phyloP scores from a whole-genome alignment of 1,139 yeast genomes.

The Meyerozyma sp. region DNA sequence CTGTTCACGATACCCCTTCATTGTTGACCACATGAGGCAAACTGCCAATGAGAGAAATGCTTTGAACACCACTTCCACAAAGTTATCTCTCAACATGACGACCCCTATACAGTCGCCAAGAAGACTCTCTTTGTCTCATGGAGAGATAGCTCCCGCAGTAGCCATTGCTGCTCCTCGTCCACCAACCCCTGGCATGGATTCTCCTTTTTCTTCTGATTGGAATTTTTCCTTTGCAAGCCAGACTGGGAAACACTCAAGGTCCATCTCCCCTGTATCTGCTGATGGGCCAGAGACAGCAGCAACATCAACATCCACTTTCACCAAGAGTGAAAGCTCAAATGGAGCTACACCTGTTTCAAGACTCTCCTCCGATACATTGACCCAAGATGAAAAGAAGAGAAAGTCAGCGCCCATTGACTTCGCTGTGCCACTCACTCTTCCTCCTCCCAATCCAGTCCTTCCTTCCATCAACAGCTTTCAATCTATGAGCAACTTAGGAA shows the following conservation, averaged over 20 bases:
- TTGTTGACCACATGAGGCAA: slow-evolving; percentile 52
- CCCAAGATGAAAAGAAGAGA: background rate
- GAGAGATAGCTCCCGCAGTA: background rate
- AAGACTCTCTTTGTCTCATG: background rate
- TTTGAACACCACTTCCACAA: slow-evolving; percentile 7
- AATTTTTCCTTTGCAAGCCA: slow-evolving; percentile 5
- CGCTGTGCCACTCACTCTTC: slow-evolving; percentile 12
- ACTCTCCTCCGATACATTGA: background rate
- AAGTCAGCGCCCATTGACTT: background rate
- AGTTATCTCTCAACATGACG: background rate
- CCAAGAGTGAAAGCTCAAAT: slow-evolving; percentile 4
- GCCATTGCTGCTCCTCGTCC: slow-evolving; percentile 1
- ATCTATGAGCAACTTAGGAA: slow-evolving; percentile 2
- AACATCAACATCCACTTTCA: slow-evolving; percentile 5
- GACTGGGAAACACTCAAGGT: slow-evolving; percentile 12
- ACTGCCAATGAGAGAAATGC: slow-evolving; percentile 52
- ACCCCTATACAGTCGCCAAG: slow-evolving; percentile 1
- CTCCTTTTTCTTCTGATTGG: slow-evolving; percentile 12
- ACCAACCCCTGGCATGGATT: background rate
- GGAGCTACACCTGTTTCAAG: slow-evolving; percentile 5
- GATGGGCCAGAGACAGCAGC: background rate
- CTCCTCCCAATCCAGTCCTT: slow-evolving; percentile 31
- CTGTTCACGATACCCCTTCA: slow-evolving; percentile 52
- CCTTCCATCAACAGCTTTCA: slow-evolving; percentile 31
- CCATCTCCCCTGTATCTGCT: slow-evolving; percentile 20